phyloP scores from a whole-genome alignment of 2,329 filamentous ascomycete genomes.

The Erysiphe pulchra region DNA sequence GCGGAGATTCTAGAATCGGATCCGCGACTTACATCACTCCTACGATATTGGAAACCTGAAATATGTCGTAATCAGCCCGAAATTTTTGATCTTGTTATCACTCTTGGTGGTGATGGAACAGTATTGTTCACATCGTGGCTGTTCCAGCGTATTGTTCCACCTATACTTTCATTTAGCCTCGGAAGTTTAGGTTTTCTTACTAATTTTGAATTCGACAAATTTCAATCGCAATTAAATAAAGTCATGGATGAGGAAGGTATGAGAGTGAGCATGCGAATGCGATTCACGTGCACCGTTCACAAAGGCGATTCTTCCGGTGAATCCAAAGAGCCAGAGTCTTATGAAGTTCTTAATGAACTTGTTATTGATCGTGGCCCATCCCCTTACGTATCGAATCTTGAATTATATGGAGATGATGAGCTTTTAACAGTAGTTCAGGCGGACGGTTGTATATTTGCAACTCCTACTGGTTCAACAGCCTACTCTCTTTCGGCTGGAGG shows the following conservation, averaged over 20 bases:
- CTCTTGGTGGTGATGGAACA: constrained; percentile 65
- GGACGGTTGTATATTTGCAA: constrained; percentile 93
- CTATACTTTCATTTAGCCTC: constrained; percentile 61
- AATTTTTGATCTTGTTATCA: constrained; percentile 82
- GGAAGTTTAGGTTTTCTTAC: constrained; percentile 75
- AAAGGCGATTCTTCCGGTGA: constrained; percentile 34
- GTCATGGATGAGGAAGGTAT: constrained; percentile 90
- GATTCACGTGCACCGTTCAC: constrained; percentile 94
- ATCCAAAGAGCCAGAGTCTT: constrained; percentile 73
- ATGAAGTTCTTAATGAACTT: constrained; percentile 93
- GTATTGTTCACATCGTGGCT: constrained; percentile 77
- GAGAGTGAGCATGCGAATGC: constrained; percentile 94
- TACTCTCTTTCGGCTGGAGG: constrained; percentile 92
- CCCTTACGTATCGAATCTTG: constrained; percentile 88
- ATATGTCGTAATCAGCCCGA: constrained; percentile 86
- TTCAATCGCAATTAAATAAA: constrained; percentile 63
- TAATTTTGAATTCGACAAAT: constrained; percentile 66
- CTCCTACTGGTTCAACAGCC: constrained; percentile 79
- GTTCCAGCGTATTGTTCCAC: constrained; percentile 73
- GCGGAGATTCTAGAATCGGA: constrained; percentile 47
- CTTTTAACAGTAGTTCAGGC: constrained; percentile 88
- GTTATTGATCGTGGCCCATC: constrained; percentile 94
- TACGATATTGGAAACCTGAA: constrained; percentile 90
- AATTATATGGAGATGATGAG: constrained; percentile 87
- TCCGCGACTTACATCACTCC: constrained; percentile 52